Percentiles rank a stretch among this genome's conserved stretches.
Evolutionary conservation across 2,329 filamentous ascomycete genomes (phyloP).

Genomic region (Pseudogymnoascus sp.): DNA sequence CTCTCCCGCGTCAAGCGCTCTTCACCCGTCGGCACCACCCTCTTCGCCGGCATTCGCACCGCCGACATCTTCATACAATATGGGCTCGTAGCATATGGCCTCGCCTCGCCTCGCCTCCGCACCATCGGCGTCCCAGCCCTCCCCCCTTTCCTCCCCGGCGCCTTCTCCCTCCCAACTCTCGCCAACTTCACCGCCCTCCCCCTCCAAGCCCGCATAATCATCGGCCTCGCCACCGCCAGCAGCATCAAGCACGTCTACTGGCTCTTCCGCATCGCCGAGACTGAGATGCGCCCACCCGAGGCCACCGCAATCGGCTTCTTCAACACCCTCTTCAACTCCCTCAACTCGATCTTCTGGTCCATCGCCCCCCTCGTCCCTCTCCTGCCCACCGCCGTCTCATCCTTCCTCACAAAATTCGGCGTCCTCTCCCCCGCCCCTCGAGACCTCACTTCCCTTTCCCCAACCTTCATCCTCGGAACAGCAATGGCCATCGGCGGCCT

Average conservation of each 20-base stretch:
- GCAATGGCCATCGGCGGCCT: constrained; percentile 44
- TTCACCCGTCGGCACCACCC: constrained; percentile 30
- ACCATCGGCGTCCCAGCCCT: constrained; percentile 34
- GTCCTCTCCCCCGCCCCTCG: neutral
- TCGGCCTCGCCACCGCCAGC: constrained; percentile 44
- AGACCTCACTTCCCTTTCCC: neutral
- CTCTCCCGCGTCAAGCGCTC: constrained; percentile 13
- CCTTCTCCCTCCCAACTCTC: constrained; percentile 31
- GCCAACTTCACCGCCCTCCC: constrained; percentile 35
- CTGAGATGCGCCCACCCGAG: constrained; percentile 38
- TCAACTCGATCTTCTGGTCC: constrained; percentile 37
- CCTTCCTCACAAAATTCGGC: neutral
- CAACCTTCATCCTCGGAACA: constrained; percentile 37
- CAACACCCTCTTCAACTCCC: constrained; percentile 47
- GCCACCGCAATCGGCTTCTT: constrained; percentile 39
- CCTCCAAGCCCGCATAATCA: constrained; percentile 40
- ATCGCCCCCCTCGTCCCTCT: constrained; percentile 23
- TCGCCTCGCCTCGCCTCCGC: constrained; percentile 37
- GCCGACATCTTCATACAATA: constrained; percentile 41
- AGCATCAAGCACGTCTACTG: constrained; percentile 49
- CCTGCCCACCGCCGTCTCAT: constrained; percentile 36
- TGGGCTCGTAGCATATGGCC: constrained; percentile 38
- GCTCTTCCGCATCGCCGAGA: constrained; percentile 37
- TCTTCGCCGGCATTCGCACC: constrained; percentile 38
- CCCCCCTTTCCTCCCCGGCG: constrained; percentile 21